These are phyloP conservation scores for Aspergillus ostianus DNA, from an alignment of 495 filamentous ascomycete species.

Conservation along the genomic window DNA sequence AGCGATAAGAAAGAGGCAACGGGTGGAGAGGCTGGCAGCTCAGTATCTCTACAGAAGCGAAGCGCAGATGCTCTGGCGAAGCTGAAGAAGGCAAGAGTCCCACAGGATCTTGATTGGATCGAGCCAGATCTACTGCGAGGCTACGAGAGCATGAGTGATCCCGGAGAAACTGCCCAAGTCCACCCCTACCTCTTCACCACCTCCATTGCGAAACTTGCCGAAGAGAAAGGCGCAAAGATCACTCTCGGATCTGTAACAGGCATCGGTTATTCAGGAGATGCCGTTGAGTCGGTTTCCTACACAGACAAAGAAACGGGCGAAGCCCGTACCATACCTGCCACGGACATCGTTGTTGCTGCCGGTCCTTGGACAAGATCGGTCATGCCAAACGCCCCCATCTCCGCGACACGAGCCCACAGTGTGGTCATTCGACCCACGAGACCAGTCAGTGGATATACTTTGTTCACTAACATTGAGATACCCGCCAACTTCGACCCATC, in stretches of 20 bases:
- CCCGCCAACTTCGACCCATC: constrained; percentile 56
- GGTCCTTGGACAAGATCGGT: constrained; percentile 85
- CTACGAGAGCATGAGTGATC: constrained; percentile 83
- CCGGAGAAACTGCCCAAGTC: constrained; percentile 83
- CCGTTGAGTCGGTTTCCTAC: constrained; percentile 72
- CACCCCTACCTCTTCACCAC: constrained; percentile 93
- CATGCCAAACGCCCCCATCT: constrained; percentile 73
- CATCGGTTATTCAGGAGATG: constrained; percentile 54
- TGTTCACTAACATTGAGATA: constrained; percentile 87
- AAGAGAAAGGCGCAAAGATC: constrained; percentile 71
- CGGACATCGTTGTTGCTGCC: constrained; percentile 78
- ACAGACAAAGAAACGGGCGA: constrained; percentile 59
- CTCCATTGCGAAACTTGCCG: constrained; percentile 76
- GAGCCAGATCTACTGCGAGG: constrained; percentile 58
- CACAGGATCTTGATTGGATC: constrained; percentile 86
- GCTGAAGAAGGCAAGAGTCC: constrained; percentile 61
- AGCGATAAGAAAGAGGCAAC: constrained; percentile 33
- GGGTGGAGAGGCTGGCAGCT: constrained; percentile 28
- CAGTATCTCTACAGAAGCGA: constrained; percentile 70
- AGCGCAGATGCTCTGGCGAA: constrained; percentile 58
- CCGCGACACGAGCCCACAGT: constrained; percentile 82
- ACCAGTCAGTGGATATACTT: constrained; percentile 79
- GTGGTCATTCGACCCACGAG: constrained; percentile 74
- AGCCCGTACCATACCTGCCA: constrained; percentile 64
- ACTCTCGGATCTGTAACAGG: constrained; percentile 61